Conservation (phyloP, 2,329 filamentous ascomycete genomes). For the Stagonosporopsis chrysanthemi region DNA sequence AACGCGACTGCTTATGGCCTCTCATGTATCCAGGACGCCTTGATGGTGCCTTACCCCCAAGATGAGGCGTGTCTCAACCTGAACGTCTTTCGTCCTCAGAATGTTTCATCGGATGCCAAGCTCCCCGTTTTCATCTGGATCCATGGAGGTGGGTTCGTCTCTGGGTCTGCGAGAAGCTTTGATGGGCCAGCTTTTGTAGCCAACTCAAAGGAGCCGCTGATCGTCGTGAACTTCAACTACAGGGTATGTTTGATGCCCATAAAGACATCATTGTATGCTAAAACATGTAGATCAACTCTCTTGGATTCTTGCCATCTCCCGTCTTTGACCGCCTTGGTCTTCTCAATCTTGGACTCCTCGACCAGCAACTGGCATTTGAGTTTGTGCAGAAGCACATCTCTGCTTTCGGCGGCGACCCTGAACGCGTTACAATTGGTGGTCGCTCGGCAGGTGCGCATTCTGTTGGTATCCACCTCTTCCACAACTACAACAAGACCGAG, state of each 20-base stretch:
- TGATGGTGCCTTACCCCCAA: constrained; percentile 38
- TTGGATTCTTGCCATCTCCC: constrained; percentile 37
- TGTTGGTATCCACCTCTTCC: constrained; percentile 38
- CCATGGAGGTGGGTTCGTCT: constrained; percentile 36
- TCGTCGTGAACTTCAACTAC: constrained; percentile 42
- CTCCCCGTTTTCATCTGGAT: constrained; percentile 42
- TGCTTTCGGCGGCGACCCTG: constrained; percentile 50
- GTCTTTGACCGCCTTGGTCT: constrained; percentile 36
- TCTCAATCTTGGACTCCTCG: constrained; percentile 38
- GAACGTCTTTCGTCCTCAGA: constrained; percentile 37
- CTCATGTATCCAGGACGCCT: constrained; percentile 53
- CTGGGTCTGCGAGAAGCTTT: constrained; percentile 34
- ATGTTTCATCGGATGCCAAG: constrained; percentile 23
- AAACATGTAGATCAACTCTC: constrained; percentile 26
- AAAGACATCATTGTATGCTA: not conserved
- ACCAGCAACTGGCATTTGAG: constrained; percentile 36
- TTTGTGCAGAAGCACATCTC: constrained; percentile 51
- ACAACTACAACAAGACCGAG: constrained; percentile 38
- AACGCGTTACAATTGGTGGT: constrained; percentile 49
- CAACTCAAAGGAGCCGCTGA: constrained; percentile 31
- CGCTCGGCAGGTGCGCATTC: constrained; percentile 48
- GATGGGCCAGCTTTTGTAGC: constrained; percentile 38
- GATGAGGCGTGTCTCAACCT: constrained; percentile 38
- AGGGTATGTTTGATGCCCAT: constrained; percentile 17
- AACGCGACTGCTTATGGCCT: constrained; percentile 50